Percentiles rank a stretch among this genome's conserved stretches.
These are phyloP conservation scores for Plasmodium sp. DNA, from an alignment of 169 alveolate species.

Conservation along the genomic window DNA sequence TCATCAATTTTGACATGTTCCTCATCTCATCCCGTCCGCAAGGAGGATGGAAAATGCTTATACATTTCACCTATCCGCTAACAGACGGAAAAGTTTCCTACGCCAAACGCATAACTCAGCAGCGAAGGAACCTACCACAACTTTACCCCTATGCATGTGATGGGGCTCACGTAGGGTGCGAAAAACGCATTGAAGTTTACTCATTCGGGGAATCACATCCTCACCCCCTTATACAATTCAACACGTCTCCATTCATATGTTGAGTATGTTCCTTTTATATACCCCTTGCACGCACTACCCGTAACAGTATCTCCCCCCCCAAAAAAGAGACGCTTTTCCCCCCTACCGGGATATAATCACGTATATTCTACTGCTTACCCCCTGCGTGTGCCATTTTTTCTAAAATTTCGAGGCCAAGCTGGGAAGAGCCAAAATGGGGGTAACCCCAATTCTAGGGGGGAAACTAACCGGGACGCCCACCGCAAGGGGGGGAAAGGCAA, in stretches of 20 bases:
- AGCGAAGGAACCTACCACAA: background rate
- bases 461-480: background rate
- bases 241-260: background rate
- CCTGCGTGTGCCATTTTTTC: background rate
- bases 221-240: background rate
- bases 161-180: background rate
- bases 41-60: background rate
- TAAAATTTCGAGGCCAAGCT: background rate
- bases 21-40: background rate
- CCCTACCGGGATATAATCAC: background rate
- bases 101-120: background rate
- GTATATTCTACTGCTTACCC: background rate
- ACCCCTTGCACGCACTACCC: background rate
- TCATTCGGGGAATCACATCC: background rate
- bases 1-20: background rate
- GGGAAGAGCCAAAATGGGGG: background rate
- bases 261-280: background rate
- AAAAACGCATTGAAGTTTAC: background rate
- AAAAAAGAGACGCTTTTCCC: background rate
- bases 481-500: background rate
- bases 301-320: background rate
- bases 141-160: background rate
- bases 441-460: background rate
- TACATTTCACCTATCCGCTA: background rate
- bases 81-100: background rate